Base-by-base conservation (phyloP, 2,329 filamentous ascomycete genomes). In the Cryphonectria parasitica region DNA sequence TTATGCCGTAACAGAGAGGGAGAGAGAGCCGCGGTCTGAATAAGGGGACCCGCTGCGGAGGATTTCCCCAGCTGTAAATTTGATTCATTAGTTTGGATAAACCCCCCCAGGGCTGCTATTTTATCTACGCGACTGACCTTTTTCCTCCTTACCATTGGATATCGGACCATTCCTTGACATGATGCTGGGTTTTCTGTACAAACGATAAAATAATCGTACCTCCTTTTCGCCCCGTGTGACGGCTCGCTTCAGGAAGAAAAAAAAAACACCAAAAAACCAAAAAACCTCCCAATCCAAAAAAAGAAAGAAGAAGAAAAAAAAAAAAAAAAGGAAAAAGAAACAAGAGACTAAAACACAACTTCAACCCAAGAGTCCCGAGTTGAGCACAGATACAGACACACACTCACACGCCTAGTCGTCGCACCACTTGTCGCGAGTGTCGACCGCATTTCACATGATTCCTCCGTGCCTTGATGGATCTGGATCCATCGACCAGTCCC, bases 401-500 rank as follows among this genome's bases (percentile, higher is more conserved):
- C 34, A 34, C 34, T 6, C 34, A 34, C 34, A 34, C 34, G 6
- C 34, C 34, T 34, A 6, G 17, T 17, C 41, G 13, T 66, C 49
- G 19, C n/a, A 36, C 25, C 62, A 43, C 62, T 31, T 8, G 39
- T 64, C 25, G 25, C 49, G 28, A 31, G 41, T 25, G 28, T 49
- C 41, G 28, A 22, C 25, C 62, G 49, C 25, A 28, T 67, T 67
- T 67, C 56, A 72, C 65, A 72, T 72, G 19, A 72, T 31, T 22
- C 68, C 68, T 17, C 65, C 66, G n/a, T 70, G 63, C 28, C 68
- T 69, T 5, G 63, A 62, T 62, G 66, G 65, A 41, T 68, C 69
- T 49, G 69, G 61, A 41, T 71, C 70, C 56, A 71, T 71, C 66
- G 41, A 34, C 71, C 71, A 73, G 49, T 72, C 70, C 8, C 68